Evolutionary conservation across 768 basidiomycete species (phyloP), one percentile per base, ranked within the genome.

Genomic region (Mycena polygramma): DNA sequence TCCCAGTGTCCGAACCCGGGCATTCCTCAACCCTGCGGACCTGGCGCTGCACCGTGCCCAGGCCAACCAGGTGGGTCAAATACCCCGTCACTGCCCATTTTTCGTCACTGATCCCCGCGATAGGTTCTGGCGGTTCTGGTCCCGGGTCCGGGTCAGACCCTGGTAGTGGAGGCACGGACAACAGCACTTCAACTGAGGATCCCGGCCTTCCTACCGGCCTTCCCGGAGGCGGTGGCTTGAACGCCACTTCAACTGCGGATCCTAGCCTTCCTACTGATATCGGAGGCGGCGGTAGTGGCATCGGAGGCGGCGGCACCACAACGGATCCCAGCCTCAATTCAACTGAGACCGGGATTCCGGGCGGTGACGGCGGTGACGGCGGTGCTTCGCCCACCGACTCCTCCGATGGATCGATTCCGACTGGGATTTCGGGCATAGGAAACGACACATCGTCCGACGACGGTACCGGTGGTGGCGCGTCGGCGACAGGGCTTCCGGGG

Each of bases 61-160:
- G 63, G 63, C n/a, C 64, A 66, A n/a, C 64, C 64, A 49, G 64
- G 64, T 66, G n/a, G 20, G 64, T 13, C 22, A 7, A 30, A 20
- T 35, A 3, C 19, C 24, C 53, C 8, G 2, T 22, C 8, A n/a
- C 37, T 48, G 20, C 2, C 22, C 37, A 39, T 24, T 30, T 22
- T 35, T 46, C 0, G 22, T 35, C 13, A 30, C 26, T 55, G 6
- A 64, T 55, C 10, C 14, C 14, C 24, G 17, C n/a, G n/a, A 7
- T 24, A 49, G 48, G 48, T 11, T 49, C 5, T 9, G 48, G 48
- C n/a, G 48, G 22, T 9, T 19, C 46, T 41, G 30, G 30, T 6
- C 30, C 30, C 30, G 30, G 30, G 6, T 30, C 30, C 30, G 30
- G 30, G 30, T 30, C 30, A 30, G 30, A 30, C 30, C 30, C 30